phyloP scores from a whole-genome alignment of 2,329 filamentous ascomycete species.

The Sporothrix luriei region DNA sequence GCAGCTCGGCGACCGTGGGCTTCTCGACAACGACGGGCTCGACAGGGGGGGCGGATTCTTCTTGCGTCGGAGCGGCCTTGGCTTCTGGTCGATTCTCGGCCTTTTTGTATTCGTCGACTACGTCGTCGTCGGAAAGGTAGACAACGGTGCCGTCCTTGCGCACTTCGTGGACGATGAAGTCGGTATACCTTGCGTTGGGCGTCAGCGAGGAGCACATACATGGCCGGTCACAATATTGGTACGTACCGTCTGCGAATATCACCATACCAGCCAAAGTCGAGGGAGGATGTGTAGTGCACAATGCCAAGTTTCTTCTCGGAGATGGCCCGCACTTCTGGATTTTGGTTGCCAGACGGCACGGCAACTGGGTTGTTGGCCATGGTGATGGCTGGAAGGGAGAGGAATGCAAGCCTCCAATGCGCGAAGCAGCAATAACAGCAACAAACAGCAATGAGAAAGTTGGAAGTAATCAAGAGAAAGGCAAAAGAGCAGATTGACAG shows the following conservation, averaged over 20 bases:
- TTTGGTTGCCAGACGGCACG: conserved; percentile 34
- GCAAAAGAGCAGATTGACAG: too few relatives aligned
- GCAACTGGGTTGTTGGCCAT: conserved; percentile 30
- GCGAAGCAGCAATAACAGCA: background rate
- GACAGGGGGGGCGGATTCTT: background rate
- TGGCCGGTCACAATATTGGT: background rate
- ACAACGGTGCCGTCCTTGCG: conserved; percentile 72
- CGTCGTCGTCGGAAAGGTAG: conserved; percentile 57
- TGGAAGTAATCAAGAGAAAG: background rate
- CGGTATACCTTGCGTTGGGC: conserved; percentile 67
- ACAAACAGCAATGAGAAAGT: background rate
- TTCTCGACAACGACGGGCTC: background rate
- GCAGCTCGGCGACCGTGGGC: background rate
- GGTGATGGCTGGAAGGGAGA: background rate
- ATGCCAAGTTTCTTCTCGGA: conserved; percentile 48
- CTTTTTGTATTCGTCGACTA: conserved; percentile 19
- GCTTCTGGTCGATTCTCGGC: background rate
- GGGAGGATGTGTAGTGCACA: conserved; percentile 46
- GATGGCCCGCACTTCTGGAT: conserved; percentile 40
- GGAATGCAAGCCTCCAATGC: too few relatives aligned
- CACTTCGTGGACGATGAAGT: conserved; percentile 93
- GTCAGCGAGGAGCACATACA: background rate
- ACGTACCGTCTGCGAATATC: conserved; percentile 51
- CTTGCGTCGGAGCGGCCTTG: background rate
- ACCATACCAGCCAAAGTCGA: conserved; percentile 49